A percentile compares a stretch with the other conserved stretches of the same genome.
These are phyloP conservation scores for Alternaria conjuncta DNA, from an alignment of 2,329 filamentous ascomycete species.

Conservation along the genomic window DNA sequence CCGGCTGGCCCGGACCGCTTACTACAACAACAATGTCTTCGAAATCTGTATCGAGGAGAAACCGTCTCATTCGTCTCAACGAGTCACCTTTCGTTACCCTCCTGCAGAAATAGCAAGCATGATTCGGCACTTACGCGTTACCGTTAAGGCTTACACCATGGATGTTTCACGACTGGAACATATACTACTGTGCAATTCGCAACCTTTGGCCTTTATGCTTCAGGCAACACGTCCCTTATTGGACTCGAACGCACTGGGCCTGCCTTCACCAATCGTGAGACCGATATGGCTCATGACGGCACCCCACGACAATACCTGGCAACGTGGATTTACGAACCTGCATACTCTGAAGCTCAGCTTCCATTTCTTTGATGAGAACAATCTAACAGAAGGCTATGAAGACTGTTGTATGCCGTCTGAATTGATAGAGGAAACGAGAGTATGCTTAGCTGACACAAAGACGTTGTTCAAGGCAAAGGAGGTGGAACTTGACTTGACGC, in stretches of 20 bases:
- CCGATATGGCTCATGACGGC: background rate
- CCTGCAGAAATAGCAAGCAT: background rate
- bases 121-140: background rate
- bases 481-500: background rate
- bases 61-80: background rate
- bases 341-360: background rate
- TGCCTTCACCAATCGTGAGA: background rate
- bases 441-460: background rate
- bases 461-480: background rate
- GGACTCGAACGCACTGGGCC: background rate
- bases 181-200: background rate
- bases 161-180: background rate
- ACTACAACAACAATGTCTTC: background rate
- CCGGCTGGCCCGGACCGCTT: background rate
- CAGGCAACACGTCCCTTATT: background rate
- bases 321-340: background rate
- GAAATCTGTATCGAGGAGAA: background rate
- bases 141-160: background rate
- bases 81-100: background rate
- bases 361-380: background rate
- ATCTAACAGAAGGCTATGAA: background rate
- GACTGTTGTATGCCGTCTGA: background rate
- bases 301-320: background rate
- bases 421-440: background rate
- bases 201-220: background rate